Evolutionary conservation across 495 filamentous ascomycete species (phyloP).

Genomic region (Lindgomyces ingoldianus): DNA sequence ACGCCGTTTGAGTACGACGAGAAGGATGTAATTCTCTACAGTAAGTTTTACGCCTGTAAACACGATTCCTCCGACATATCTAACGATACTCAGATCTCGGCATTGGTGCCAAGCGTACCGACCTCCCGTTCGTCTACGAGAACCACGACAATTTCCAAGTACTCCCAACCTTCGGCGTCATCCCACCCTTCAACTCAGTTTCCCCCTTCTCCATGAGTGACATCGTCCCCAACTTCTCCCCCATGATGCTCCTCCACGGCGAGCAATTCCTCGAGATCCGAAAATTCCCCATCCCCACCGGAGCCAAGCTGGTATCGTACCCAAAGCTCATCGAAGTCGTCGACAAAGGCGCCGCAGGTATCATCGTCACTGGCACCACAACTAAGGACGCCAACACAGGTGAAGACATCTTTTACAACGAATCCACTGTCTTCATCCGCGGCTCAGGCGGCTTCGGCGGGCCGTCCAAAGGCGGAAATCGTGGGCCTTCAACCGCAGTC

Average conservation of each 20-base stretch:
- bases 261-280: conserved; percentile 97
- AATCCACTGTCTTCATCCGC: conserved; percentile 85
- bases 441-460: conserved; percentile 93
- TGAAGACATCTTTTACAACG: conserved; percentile 96
- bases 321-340: conserved; percentile 89
- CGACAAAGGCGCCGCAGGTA: conserved; percentile 90
- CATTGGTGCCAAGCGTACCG: conserved; percentile 88
- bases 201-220: conserved; percentile 79
- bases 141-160: conserved; percentile 87
- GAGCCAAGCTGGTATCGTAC: conserved; percentile 75
- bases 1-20: conserved; percentile 81
- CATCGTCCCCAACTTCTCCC: conserved; percentile 89
- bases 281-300: conserved; percentile 91
- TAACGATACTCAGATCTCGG: conserved; percentile 62
- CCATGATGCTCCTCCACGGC: conserved; percentile 99
- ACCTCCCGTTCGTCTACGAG: conserved; percentile 86
- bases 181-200: conserved; percentile 86
- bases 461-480: conserved; percentile 71
- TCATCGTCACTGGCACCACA: conserved; percentile 76
- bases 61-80: neutral
- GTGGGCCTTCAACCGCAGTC: conserved; percentile 74
- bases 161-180: conserved; percentile 90
- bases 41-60: conserved; percentile 36
- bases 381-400: conserved; percentile 78
- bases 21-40: conserved; percentile 90